These are phyloP conservation scores for Fusarium humuli DNA, from an alignment of 2,329 filamentous ascomycete species.

Conservation along the genomic window DNA sequence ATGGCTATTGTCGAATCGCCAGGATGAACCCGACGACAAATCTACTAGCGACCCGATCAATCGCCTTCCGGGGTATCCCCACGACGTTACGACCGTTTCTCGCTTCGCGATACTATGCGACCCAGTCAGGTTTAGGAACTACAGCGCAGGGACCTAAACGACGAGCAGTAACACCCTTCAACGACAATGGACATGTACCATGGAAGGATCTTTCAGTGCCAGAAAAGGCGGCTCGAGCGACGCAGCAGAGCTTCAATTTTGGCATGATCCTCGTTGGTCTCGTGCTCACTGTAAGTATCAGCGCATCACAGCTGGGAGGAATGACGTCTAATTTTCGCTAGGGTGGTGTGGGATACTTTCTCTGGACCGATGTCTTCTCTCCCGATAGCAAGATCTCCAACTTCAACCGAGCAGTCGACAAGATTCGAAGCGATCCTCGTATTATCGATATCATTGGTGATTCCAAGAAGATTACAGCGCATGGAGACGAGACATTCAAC, in stretches of 20 bases:
- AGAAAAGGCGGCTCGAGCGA: conserved; percentile 87
- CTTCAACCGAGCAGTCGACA: conserved; percentile 87
- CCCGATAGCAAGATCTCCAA: conserved; percentile 86
- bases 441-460: conserved; percentile 82
- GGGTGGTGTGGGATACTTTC: conserved; percentile 81
- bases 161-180: conserved; percentile 82
- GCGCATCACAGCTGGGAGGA: not conserved
- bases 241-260: conserved; percentile 92
- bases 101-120: conserved; percentile 67
- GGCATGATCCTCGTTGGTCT: conserved; percentile 80
- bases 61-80: conserved; percentile 44
- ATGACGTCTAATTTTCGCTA: conserved; percentile 50
- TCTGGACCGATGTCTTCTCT: conserved; percentile 86
- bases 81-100: conserved; percentile 53
- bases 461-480: conserved; percentile 78
- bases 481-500: conserved; percentile 83
- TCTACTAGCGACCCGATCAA: conserved; percentile 52
- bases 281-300: conserved; percentile 73
- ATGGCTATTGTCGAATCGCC: conserved; percentile 54
- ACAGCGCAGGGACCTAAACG: conserved; percentile 63
- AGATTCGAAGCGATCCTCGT: conserved; percentile 77
- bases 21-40: conserved; percentile 60
- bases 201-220: conserved; percentile 80
- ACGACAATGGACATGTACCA: conserved; percentile 83
- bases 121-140: conserved; percentile 61